Evolutionary conservation across 108 stramenopile species (phyloP).

Genomic region (Conticribra guillardii): DNA sequence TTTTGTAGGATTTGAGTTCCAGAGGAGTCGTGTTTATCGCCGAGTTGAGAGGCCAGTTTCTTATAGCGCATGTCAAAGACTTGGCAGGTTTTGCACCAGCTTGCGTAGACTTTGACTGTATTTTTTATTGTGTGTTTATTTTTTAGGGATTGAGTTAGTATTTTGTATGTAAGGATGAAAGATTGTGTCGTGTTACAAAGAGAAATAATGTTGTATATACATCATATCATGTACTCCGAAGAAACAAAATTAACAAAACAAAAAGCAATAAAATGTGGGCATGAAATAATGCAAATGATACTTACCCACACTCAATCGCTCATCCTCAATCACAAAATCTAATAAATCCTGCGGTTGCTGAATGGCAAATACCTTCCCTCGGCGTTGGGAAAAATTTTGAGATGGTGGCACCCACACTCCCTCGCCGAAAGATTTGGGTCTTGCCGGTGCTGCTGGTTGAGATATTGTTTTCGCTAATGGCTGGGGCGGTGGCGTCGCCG

Average conservation of each 20-base stretch:
- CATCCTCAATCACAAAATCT: conserved; percentile 54
- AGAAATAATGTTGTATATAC: too few species aligned
- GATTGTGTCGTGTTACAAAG: not conserved
- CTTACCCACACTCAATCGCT: conserved; percentile 48
- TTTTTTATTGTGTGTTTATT: too few species aligned
- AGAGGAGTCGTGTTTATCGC: conserved; percentile 7
- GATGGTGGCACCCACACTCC: conserved; percentile 38
- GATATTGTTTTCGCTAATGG: too few species aligned
- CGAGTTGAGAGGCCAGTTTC: conserved; percentile 28
- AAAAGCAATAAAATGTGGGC: too few species aligned
- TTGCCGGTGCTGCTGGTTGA: too few species aligned
- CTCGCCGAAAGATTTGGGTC: conserved; percentile 16
- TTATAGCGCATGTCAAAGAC: conserved; percentile 41
- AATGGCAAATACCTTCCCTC: conserved; percentile 22
- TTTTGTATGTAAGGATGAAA: too few species aligned
- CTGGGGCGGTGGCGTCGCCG: too few species aligned
- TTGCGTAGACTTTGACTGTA: conserved; percentile 44
- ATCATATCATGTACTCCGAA: too few species aligned
- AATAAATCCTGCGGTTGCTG: conserved; percentile 50
- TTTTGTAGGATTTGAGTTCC: not conserved
- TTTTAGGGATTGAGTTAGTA: too few species aligned
- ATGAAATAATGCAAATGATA: too few species aligned
- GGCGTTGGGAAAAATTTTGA: conserved; percentile 5
- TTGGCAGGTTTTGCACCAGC: conserved; percentile 54
- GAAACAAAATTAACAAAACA: too few species aligned